Evolutionary conservation across 805 yeast genomes (phyloP).

Genomic region (Myxozyma lipomycoides): DNA sequence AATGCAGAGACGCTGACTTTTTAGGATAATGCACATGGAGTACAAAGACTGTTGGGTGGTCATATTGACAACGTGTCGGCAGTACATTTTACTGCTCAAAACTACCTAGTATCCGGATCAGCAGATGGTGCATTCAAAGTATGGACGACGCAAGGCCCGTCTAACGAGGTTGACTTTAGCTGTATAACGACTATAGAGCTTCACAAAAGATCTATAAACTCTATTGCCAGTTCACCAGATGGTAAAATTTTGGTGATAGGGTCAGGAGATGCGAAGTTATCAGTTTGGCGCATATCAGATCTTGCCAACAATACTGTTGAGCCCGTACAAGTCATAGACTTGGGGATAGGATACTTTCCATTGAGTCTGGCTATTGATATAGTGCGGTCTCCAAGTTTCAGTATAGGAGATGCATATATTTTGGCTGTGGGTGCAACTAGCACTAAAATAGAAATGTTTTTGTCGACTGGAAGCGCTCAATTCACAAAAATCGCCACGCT

Average conservation of each 20-base stretch:
- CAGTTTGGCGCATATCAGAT: constrained; percentile 27
- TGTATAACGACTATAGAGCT: constrained; percentile 1
- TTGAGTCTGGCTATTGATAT: constrained; percentile 40
- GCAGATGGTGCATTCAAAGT: constrained; percentile 62
- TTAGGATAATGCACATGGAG: constrained; percentile 42
- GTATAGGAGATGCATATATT: constrained; percentile 30
- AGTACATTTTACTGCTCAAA: constrained; percentile 53
- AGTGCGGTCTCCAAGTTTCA: constrained; percentile 20
- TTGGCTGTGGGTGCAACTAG: constrained; percentile 74
- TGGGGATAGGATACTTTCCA: constrained; percentile 51
- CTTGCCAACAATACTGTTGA: background rate
- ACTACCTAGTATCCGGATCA: constrained; percentile 52
- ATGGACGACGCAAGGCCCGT: constrained; percentile 44
- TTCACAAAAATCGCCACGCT: constrained; percentile 45
- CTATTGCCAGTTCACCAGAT: constrained; percentile 14
- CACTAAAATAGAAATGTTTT: constrained; percentile 19
- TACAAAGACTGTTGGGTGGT: constrained; percentile 52
- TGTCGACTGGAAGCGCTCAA: background rate
- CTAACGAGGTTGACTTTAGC: background rate
- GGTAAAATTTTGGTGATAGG: constrained; percentile 7
- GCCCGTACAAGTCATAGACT: constrained; percentile 32
- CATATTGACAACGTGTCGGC: constrained; percentile 63
- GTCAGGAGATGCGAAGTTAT: constrained; percentile 23
- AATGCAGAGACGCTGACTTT: no score
- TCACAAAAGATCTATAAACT: constrained; percentile 13